These are phyloP conservation scores for Aaosphaeria pasadenensis DNA, from an alignment of 2,329 filamentous ascomycete genomes.

Conservation along the genomic window DNA sequence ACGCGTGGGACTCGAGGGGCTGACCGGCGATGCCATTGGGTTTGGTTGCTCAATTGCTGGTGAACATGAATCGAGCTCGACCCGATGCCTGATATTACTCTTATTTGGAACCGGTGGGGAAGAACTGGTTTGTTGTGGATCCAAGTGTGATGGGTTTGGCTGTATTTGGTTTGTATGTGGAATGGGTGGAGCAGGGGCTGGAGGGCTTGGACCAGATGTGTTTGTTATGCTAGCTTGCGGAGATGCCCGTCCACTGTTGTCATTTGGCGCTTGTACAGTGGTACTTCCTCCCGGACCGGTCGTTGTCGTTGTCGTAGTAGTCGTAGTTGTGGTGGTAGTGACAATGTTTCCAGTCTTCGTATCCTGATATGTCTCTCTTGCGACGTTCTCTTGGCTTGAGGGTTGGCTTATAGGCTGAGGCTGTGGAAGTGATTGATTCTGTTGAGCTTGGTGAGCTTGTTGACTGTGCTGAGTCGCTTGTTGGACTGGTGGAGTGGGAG, in stretches of 20 bases:
- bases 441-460: neutral
- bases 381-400: slow-evolving; percentile 22
- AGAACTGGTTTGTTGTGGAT: slow-evolving; percentile 7
- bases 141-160: neutral
- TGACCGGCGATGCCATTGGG: slow-evolving; percentile 24
- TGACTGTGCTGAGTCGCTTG: neutral
- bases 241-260: slow-evolving; percentile 4
- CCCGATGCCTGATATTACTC: slow-evolving; percentile 34
- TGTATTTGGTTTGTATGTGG: slow-evolving; percentile 1
- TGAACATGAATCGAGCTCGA: slow-evolving; percentile 32
- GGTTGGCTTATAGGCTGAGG: too few relatives aligned
- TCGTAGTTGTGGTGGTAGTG: slow-evolving; percentile 34
- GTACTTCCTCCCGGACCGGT: slow-evolving; percentile 33
- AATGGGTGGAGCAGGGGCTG: slow-evolving; percentile 21
- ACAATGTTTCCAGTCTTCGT: slow-evolving; percentile 30
- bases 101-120: slow-evolving; percentile 33
- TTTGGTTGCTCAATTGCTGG: slow-evolving; percentile 32
- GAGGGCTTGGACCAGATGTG: slow-evolving; percentile 32
- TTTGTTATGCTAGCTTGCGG: slow-evolving; percentile 23
- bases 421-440: neutral
- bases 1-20: slow-evolving; percentile 23
- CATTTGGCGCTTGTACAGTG: slow-evolving; percentile 27
- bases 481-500: slow-evolving; percentile 18
- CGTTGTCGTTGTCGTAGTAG: slow-evolving; percentile 34
- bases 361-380: slow-evolving; percentile 29